A percentile compares a stretch with the other conserved stretches of the same genome.
phyloP scores from a whole-genome alignment of 2,329 filamentous ascomycete species.

The Thelonectria rubi region DNA sequence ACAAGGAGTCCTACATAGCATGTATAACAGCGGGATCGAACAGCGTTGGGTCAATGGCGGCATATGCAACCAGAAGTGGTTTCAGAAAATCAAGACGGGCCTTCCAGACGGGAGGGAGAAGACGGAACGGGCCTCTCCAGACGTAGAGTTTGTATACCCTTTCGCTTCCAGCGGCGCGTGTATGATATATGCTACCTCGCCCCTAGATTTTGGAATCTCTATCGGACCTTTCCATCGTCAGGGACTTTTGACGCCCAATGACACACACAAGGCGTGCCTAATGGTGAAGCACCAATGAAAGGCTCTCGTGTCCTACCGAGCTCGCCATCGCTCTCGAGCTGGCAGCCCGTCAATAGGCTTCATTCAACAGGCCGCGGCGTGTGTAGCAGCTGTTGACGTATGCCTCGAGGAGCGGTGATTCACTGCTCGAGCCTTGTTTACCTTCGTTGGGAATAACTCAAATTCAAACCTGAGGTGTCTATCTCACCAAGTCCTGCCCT shows the following conservation, averaged over 20 bases:
- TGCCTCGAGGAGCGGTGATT: constrained; percentile 11
- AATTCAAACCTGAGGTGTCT: not conserved
- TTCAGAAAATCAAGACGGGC: not conserved
- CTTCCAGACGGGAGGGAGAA: constrained; percentile 10
- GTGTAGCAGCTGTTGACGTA: constrained; percentile 19
- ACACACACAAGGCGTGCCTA: not conserved
- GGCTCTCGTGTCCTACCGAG: not conserved
- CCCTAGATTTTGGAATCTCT: not conserved
- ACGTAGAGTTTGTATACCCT: constrained; percentile 4
- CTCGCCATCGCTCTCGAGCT: not conserved
- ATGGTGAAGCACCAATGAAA: not conserved
- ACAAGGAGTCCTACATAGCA: constrained; percentile 32
- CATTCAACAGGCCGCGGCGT: not conserved
- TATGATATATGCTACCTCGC: not conserved
- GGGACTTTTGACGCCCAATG: not conserved
- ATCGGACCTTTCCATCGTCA: not conserved
- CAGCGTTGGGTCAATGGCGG: constrained; percentile 22
- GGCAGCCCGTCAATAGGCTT: not conserved
- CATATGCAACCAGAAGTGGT: not conserved
- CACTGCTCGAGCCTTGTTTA: not conserved
- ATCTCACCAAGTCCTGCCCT: not conserved
- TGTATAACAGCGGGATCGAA: constrained; percentile 15
- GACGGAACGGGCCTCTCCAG: not conserved
- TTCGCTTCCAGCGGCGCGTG: not conserved
- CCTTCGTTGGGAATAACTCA: not conserved